Evolutionary conservation across 257 asterid genomes (phyloP).

Genomic region (Nicotiana noctiflora): DNA sequence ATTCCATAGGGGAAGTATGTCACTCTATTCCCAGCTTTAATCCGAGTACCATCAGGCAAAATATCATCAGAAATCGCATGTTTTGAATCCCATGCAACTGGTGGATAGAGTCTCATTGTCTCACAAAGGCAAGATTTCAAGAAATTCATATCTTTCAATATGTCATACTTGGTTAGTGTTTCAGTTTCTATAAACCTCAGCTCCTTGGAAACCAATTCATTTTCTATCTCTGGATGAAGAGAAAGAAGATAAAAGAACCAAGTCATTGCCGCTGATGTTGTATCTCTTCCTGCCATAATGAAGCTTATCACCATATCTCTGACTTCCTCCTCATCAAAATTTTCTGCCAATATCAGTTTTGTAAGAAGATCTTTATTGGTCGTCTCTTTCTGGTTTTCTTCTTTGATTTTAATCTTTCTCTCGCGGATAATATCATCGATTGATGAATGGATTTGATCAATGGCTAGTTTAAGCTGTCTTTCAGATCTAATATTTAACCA

Average conservation of each 20-base stretch:
- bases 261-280: constrained; percentile 67
- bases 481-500: constrained; percentile 39
- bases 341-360: constrained; percentile 29
- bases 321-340: constrained; percentile 22
- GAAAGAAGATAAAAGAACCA: constrained; percentile 58
- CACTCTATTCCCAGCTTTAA: constrained; percentile 51
- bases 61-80: constrained; percentile 32
- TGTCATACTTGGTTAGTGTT: constrained; percentile 11
- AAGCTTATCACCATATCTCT: constrained; percentile 58
- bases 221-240: constrained; percentile 29
- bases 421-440: constrained; percentile 24
- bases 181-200: constrained; percentile 1
- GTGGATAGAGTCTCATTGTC: constrained; percentile 56
- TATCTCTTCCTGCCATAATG: constrained; percentile 65
- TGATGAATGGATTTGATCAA: constrained; percentile 33
- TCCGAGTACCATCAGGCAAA: constrained; percentile 44
- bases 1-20: constrained; percentile 75
- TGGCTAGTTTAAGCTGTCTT: constrained; percentile 33
- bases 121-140: constrained; percentile 57
- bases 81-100: constrained; percentile 68
- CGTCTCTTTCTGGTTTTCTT: neutral
- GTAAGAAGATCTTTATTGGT: constrained; percentile 29
- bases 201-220: constrained; percentile 30
- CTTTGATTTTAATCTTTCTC: constrained; percentile 7
- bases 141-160: constrained; percentile 24